phyloP scores from a whole-genome alignment of 257 asterid genomes.

The Craterostigma plantagineum region DNA sequence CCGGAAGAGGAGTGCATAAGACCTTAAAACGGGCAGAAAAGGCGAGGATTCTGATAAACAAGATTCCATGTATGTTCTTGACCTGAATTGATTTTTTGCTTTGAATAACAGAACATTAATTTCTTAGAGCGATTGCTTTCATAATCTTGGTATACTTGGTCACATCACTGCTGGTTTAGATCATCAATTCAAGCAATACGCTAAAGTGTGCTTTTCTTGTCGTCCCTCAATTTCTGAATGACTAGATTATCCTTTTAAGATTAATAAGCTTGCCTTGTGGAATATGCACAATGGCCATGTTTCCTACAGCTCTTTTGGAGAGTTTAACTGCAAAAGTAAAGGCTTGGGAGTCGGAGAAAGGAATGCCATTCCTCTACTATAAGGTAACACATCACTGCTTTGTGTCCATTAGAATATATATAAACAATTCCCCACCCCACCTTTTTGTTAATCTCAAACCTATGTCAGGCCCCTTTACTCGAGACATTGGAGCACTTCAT shows the following conservation, averaged over 20 bases:
- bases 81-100: not conserved
- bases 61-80: conserved; percentile 42
- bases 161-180: too few relatives aligned
- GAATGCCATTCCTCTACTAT: conserved; percentile 43
- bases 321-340: conserved; percentile 36
- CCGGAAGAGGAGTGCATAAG: conserved; percentile 76
- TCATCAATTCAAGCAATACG: too few relatives aligned
- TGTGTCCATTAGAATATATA: not conserved
- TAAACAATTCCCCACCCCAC: conserved; percentile 2
- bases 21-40: conserved; percentile 76
- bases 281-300: too few relatives aligned
- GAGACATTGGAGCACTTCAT: conserved; percentile 39
- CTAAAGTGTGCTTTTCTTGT: too few relatives aligned
- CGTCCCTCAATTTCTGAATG: too few relatives aligned
- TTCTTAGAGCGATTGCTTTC: too few relatives aligned
- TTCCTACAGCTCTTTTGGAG: conserved; percentile 71
- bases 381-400: conserved; percentile 21
- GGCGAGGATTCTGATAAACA: conserved; percentile 47
- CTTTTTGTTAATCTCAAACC: conserved; percentile 2
- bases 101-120: not conserved
- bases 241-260: too few relatives aligned
- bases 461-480: conserved; percentile 35
- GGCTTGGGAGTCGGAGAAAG: conserved; percentile 66
- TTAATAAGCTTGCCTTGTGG: too few relatives aligned
- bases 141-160: too few relatives aligned